Evolutionary conservation across 352 stramenopile species (phyloP), one percentile per base, ranked within the genome.

Genomic region (Globisporangium cystogenes): DNA sequence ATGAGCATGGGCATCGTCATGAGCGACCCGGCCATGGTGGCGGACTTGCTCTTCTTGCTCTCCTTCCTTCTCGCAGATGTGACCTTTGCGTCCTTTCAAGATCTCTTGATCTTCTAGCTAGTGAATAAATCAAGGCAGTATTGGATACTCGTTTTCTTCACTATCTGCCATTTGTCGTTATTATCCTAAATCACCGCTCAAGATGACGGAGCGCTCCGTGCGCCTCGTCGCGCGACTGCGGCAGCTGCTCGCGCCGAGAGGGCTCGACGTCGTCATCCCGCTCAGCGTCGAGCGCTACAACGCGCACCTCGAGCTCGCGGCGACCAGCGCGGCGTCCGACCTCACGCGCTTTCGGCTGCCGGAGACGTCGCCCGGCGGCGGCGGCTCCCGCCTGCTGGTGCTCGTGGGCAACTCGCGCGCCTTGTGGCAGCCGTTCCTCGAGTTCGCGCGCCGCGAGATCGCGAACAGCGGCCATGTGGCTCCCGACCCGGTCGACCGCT

Each of bases 1-100:
- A 98, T 76, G 42, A 98, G 57, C 75, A 97, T 87, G 36, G 89
- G 91, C 87, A 97, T 97, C 42, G 82, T 85, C 65, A 95, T 82
- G 49, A 92, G 60, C 48, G 76, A 70, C 44, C 79, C 79, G 43
- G 65, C 67, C 74, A 87, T 87, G 18, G 35, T 36, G 12, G 4
- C 12, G 43, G 8, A n/a, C n/a, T n/a, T n/a, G n/a, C n/a, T n/a
- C 31, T 36, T 10, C 11, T 8, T 36, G 5, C 10, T 33, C 29
- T 36, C 31, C 31, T 36, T 36, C 31, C 31, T 36, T 14, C 11
- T 36, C 31, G 8, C 3, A 29, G 26, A 5, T n/a, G n/a, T n/a
- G n/a, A n/a, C n/a, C n/a, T n/a, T n/a, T n/a, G 26, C 26, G 26
- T 2, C 26, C 26, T 5, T 29, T 5, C 26, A 29, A 29, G 26